These are phyloP conservation scores for Crithidia acanthocephali DNA, from an alignment of 208 protist species.

Conservation along the genomic window DNA sequence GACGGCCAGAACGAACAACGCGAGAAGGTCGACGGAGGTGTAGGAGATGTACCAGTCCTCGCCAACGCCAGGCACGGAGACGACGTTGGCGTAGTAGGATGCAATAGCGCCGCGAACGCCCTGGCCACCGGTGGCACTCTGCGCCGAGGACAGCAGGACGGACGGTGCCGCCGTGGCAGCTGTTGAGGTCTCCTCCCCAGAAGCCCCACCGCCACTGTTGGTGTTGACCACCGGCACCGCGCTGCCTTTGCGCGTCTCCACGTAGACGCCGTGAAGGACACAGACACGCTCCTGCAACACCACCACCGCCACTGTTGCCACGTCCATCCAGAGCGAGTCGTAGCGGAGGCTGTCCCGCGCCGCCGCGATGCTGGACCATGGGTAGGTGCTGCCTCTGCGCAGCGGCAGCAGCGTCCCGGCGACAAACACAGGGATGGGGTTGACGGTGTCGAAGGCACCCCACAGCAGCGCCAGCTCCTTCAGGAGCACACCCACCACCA, in stretches of 20 bases:
- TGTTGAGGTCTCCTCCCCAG: no score
- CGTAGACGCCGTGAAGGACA: conserved; percentile 29
- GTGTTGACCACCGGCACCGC: neutral
- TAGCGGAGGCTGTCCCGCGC: conserved; percentile 23
- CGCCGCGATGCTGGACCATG: neutral
- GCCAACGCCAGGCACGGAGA: conserved; percentile 47
- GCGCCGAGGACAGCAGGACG: neutral
- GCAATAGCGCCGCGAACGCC: neutral
- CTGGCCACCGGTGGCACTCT: neutral
- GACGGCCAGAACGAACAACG: conserved; percentile 55
- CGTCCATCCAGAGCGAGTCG: conserved; percentile 26
- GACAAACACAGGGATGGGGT: conserved; percentile 3
- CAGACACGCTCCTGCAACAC: conserved; percentile 26
- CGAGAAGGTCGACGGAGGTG: conserved; percentile 52
- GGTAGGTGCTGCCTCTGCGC: neutral
- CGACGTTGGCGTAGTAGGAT: conserved; percentile 42
- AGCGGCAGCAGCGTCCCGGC: conserved; percentile 23
- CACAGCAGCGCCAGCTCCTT: conserved; percentile 37
- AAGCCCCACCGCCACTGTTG: neutral
- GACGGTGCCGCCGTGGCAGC: no score
- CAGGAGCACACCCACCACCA: conserved; percentile 43
- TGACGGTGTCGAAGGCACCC: neutral
- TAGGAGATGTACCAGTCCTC: conserved; percentile 71
- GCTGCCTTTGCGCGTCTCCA: neutral
- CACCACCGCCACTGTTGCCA: conserved; percentile 22